phyloP scores from a whole-genome alignment of 2,329 filamentous ascomycete genomes.

The Scedosporium boydii region DNA sequence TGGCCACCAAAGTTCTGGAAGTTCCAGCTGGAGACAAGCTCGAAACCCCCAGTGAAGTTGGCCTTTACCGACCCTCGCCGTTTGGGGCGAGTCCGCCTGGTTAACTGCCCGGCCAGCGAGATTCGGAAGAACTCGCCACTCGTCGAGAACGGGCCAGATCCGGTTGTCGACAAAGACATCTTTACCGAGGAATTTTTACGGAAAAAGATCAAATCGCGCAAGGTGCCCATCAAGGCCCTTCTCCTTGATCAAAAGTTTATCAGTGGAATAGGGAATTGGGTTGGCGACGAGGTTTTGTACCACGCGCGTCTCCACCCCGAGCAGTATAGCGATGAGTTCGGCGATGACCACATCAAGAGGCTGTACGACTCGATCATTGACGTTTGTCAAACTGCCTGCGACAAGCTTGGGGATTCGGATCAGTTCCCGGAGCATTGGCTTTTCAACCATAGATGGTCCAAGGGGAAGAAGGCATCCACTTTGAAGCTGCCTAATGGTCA shows the following conservation, averaged over 20 bases:
- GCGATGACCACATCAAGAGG: constrained; percentile 56
- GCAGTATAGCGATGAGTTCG: constrained; percentile 80
- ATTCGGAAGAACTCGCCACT: constrained; percentile 72
- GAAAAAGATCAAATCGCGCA: constrained; percentile 63
- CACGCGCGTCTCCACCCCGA: constrained; percentile 85
- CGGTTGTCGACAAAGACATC: constrained; percentile 68
- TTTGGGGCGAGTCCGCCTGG: constrained; percentile 68
- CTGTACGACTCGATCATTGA: constrained; percentile 67
- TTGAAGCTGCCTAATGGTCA: constrained; percentile 70
- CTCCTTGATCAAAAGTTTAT: constrained; percentile 82
- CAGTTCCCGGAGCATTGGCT: constrained; percentile 81
- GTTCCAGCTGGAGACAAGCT: constrained; percentile 62
- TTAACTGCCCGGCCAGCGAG: constrained; percentile 67
- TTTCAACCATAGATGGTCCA: constrained; percentile 82
- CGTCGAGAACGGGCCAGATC: constrained; percentile 89
- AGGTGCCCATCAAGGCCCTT: constrained; percentile 80
- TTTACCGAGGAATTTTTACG: constrained; percentile 69
- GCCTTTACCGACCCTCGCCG: constrained; percentile 81
- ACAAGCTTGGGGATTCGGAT: constrained; percentile 69
- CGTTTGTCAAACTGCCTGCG: constrained; percentile 72
- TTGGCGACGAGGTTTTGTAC: constrained; percentile 88
- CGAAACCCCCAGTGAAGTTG: constrained; percentile 43
- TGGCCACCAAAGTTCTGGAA: constrained; percentile 94
- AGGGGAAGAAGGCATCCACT: constrained; percentile 64
- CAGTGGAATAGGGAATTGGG: constrained; percentile 94